A percentile compares a stretch with the other conserved stretches of the same genome.
phyloP scores from a whole-genome alignment of 2,329 filamentous ascomycete species.

The Diaporthe vaccinii region DNA sequence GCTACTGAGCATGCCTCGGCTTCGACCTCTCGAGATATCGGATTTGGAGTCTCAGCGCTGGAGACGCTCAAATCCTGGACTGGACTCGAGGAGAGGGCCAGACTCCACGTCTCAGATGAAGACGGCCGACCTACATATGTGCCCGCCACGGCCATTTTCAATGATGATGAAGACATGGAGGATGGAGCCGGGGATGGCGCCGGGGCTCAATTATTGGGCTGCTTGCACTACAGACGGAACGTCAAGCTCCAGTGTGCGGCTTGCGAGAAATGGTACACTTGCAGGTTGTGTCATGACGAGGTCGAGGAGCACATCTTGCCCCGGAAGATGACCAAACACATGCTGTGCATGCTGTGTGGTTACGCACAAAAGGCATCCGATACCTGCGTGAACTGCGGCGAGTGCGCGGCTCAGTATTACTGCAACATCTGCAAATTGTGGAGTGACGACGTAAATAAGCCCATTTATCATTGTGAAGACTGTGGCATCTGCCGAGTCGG shows the following conservation, averaged over 20 bases:
- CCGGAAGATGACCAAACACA: conserved; percentile 88
- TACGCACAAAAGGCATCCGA: conserved; percentile 87
- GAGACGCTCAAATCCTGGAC: conserved; percentile 72
- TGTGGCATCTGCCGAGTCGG: conserved; percentile 96
- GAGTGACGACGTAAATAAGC: conserved; percentile 92
- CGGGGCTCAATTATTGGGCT: conserved; percentile 71
- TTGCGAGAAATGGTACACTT: conserved; percentile 94
- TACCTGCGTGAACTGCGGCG: conserved; percentile 81
- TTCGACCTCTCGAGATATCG: conserved; percentile 31
- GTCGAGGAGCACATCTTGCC: conserved; percentile 84
- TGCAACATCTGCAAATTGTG: conserved; percentile 96
- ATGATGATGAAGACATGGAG: conserved; percentile 57
- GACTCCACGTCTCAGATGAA: conserved; percentile 52
- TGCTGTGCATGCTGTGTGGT: conserved; percentile 97
- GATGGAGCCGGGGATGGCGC: conserved; percentile 56
- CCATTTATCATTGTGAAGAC: conserved; percentile 95
- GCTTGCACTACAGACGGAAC: conserved; percentile 93
- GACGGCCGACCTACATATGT: conserved; percentile 79
- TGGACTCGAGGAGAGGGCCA: conserved; percentile 55
- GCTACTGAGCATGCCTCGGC: conserved; percentile 30
- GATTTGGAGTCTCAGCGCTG: conserved; percentile 50
- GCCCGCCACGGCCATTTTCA: conserved; percentile 60
- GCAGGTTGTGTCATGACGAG: conserved; percentile 92
- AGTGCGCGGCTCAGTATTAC: conserved; percentile 88
- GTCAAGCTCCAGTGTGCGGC: conserved; percentile 95